Percentiles rank a stretch among this genome's conserved stretches.
Evolutionary conservation across 139 green algal species (phyloP).

Genomic region (Astrephomene gubernaculifera): DNA sequence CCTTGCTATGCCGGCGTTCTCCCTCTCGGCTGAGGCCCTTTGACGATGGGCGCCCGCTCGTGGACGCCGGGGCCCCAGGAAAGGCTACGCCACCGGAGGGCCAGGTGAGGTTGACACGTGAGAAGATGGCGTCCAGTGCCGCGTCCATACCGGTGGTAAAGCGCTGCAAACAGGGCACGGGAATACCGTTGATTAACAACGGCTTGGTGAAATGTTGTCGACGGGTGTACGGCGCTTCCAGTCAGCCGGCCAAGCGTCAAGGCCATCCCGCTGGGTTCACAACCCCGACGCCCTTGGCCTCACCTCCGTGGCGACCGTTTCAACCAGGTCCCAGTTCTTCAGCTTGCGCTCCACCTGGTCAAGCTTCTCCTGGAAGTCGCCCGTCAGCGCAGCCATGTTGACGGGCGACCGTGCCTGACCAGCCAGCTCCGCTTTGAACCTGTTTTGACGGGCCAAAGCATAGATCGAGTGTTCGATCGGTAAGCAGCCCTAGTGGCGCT

Average conservation of each 20-base stretch:
- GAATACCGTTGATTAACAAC: no score
- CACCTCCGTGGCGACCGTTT: constrained; percentile 15
- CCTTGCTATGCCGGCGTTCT: neutral
- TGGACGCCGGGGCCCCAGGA: neutral
- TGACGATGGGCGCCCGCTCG: neutral
- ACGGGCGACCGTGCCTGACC: neutral
- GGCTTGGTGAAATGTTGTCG: no score
- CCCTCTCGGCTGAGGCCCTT: neutral
- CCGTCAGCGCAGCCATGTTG: neutral
- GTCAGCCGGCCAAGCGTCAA: no score
- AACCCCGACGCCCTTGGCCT: no score
- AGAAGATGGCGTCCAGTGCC: constrained; percentile 21
- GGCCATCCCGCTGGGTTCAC: no score
- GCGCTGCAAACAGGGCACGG: no score
- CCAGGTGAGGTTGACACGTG: neutral
- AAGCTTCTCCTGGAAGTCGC: constrained; percentile 27
- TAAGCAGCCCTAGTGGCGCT: no score
- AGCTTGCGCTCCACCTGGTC: constrained; percentile 35
- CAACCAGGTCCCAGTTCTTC: constrained; percentile 31
- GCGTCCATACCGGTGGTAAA: constrained; percentile 35
- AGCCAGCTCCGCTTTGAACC: constrained; percentile 28
- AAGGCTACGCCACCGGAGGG: neutral
- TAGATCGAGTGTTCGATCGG: neutral
- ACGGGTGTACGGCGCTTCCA: no score
- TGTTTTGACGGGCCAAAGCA: neutral